Conservation (phyloP, 108 stramenopile species). For the Licmophora abbreviata region DNA sequence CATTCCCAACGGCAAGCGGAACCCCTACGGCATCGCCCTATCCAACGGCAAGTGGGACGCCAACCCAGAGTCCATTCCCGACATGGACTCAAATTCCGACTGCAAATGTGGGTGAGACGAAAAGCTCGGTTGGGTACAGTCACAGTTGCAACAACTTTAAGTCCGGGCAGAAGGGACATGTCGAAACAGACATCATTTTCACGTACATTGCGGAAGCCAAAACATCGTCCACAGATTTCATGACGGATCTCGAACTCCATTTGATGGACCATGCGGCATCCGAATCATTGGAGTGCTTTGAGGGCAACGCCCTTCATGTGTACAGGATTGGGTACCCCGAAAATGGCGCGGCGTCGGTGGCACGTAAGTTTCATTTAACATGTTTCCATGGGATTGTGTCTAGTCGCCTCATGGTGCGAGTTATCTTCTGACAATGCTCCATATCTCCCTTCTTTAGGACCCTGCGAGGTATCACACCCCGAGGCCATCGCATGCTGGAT, state of each 20-base stretch:
- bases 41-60: background rate
- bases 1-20: slow-evolving; percentile 1
- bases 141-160: slow-evolving; percentile 1
- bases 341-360: slow-evolving; percentile 1
- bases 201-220: slow-evolving; percentile 3
- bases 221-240: slow-evolving; percentile 1
- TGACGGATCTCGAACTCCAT: slow-evolving; percentile 6
- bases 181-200: background rate
- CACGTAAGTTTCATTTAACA: background rate
- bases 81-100: background rate
- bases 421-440: background rate
- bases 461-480: background rate
- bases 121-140: background rate
- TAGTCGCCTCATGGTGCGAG: background rate
- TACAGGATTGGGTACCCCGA: slow-evolving; percentile 6
- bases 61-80: background rate
- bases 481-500: slow-evolving; percentile 4
- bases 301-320: background rate
- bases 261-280: slow-evolving; percentile 7
- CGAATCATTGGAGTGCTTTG: slow-evolving; percentile 1
- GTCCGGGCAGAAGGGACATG: background rate
- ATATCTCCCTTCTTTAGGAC: slow-evolving; percentile 1
- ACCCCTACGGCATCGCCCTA: slow-evolving; percentile 1
- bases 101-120: background rate
- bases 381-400: background rate